Conservation (phyloP, 345 rosid species). For the Pelargonium nanum region DNA sequence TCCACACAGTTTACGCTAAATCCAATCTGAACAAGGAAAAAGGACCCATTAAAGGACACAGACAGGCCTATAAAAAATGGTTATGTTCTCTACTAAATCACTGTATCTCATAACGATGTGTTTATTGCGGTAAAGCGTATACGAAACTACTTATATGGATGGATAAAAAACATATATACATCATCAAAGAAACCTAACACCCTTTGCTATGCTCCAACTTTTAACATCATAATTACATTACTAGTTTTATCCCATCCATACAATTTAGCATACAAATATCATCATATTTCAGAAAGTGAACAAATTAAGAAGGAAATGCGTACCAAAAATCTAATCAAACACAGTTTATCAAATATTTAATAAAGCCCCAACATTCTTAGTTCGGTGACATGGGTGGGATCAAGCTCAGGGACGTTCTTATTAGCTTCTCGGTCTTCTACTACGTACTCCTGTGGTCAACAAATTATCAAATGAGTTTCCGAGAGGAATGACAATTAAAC, state of each 20-base stretch:
- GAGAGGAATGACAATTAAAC: conserved; percentile 1
- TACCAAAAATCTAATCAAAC: conserved; percentile 14
- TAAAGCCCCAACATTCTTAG: conserved; percentile 84
- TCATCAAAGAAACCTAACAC: neutral
- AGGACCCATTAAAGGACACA: too few species aligned
- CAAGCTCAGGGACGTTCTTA: conserved; percentile 75
- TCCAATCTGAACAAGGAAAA: too few species aligned
- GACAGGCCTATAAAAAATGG: too few species aligned
- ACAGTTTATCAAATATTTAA: conserved; percentile 24
- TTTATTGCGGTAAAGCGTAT: neutral
- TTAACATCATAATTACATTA: too few species aligned
- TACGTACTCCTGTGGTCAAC: conserved; percentile 62
- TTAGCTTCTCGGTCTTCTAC: conserved; percentile 78
- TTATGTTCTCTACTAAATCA: too few species aligned
- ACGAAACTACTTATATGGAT: neutral
- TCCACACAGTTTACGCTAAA: too few species aligned
- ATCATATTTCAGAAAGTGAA: too few species aligned
- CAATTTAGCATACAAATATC: neutral
- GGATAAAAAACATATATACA: neutral
- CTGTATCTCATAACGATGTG: too few species aligned
- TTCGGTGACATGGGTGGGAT: conserved; percentile 74
- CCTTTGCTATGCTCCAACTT: neutral
- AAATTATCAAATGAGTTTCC: neutral
- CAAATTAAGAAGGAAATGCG: conserved; percentile 11
- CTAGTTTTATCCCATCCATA: neutral